Evolutionary conservation across 352 stramenopile genomes (phyloP).

Genomic region (Globisporangium sylvaticum): DNA sequence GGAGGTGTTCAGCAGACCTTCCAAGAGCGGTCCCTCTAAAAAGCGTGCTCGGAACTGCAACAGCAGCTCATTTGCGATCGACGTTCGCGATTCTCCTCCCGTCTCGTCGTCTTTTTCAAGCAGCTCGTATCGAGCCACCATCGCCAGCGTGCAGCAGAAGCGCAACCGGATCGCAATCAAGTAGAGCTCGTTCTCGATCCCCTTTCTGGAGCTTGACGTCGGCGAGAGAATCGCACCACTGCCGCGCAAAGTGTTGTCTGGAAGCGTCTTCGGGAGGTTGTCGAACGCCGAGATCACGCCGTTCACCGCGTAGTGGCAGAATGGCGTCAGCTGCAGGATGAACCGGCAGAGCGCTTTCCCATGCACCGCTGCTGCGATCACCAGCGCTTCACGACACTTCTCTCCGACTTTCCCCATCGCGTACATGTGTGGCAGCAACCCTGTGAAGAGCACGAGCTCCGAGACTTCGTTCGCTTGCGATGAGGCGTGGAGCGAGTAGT

Average conservation of each 20-base stretch:
- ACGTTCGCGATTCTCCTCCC: conserved; percentile 34
- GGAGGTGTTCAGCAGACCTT: conserved; percentile 66
- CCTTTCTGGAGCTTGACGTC: conserved; percentile 15
- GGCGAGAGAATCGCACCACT: conserved; percentile 12
- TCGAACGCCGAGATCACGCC: conserved; percentile 82
- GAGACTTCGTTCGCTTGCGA: conserved; percentile 43
- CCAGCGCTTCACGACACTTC: conserved; percentile 79
- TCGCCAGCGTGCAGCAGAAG: conserved; percentile 80
- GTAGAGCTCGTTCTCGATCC: conserved; percentile 49
- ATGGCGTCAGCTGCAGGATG: conserved; percentile 81
- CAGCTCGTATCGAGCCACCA: conserved; percentile 77
- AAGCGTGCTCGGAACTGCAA: conserved; percentile 71
- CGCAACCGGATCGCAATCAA: conserved; percentile 61
- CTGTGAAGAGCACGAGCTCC: conserved; percentile 82
- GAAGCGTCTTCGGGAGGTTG: conserved; percentile 63
- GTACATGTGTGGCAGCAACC: conserved; percentile 83
- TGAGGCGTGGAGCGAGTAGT: conserved; percentile 20
- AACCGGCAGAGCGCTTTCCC: conserved; percentile 77
- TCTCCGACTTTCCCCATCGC: conserved; percentile 71
- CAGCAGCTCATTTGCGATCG: conserved; percentile 74
- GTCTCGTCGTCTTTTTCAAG: conserved; percentile 42
- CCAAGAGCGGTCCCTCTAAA: conserved; percentile 57
- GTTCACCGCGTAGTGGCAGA: conserved; percentile 86
- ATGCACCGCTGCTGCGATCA: conserved; percentile 74
- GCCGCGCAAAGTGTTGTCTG: conserved; percentile 15